A percentile compares a stretch with the other conserved stretches of the same genome.
phyloP scores from a whole-genome alignment of 1,139 yeast genomes.

The Entelexis sorbosivorans region DNA sequence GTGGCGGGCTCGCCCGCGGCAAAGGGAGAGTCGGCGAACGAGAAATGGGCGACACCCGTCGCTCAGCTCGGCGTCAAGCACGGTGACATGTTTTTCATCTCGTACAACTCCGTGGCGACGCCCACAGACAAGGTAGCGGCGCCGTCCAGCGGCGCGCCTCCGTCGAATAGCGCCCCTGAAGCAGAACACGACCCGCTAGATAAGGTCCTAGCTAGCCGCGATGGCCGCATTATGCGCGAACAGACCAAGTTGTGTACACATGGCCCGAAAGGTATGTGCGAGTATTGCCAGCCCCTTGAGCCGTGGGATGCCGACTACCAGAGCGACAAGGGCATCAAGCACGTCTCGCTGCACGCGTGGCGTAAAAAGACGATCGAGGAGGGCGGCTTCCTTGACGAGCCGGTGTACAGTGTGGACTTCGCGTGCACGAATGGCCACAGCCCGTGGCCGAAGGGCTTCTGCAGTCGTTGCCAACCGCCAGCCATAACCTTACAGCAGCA shows the following conservation, averaged over 20 bases:
- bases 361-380: slow-evolving; percentile 60
- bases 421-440: slow-evolving; percentile 72
- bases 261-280: slow-evolving; percentile 94
- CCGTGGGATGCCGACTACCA: slow-evolving; percentile 84
- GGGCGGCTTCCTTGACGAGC: slow-evolving; percentile 67
- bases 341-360: slow-evolving; percentile 76
- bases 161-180: too few relatives aligned
- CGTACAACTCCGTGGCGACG: not conserved
- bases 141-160: not conserved
- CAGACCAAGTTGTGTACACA: slow-evolving; percentile 66
- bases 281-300: slow-evolving; percentile 87
- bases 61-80: slow-evolving; percentile 51
- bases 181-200: slow-evolving; percentile 48
- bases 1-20: slow-evolving; percentile 23
- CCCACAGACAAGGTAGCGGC: not conserved
- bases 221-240: slow-evolving; percentile 62
- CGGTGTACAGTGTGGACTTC: slow-evolving; percentile 52
- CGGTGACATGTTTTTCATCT: slow-evolving; percentile 74
- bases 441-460: slow-evolving; percentile 89
- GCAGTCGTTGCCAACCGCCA: slow-evolving; percentile 95
- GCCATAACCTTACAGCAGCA: slow-evolving; percentile 89
- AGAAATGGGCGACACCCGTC: slow-evolving; percentile 40
- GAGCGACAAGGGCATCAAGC: slow-evolving; percentile 70
- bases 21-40: slow-evolving; percentile 37
- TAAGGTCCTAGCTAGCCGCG: slow-evolving; percentile 49